phyloP scores from a whole-genome alignment of 1,284 basidiomycete genomes.

The Lentinula novae-zelandiae region DNA sequence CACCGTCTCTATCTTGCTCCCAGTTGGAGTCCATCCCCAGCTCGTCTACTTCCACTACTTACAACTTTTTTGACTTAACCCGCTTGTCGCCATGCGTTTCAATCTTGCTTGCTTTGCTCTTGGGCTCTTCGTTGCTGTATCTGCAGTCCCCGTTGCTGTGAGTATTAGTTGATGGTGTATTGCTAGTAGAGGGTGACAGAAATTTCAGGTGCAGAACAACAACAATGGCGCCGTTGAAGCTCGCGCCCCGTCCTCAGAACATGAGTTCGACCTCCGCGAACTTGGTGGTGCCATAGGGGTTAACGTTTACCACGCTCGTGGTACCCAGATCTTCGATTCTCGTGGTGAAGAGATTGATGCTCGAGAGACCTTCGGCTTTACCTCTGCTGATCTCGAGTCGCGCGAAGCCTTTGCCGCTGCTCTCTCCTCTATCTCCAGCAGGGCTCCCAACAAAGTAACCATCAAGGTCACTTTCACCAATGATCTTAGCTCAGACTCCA shows the following conservation, averaged over 20 bases:
- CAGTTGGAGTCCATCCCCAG: neutral
- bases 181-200: too few relatives aligned
- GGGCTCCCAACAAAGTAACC: neutral
- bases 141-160: neutral
- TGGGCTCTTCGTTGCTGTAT: neutral
- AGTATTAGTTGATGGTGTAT: neutral
- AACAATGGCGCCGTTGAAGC: neutral
- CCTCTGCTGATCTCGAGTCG: neutral
- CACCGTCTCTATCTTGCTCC: neutral
- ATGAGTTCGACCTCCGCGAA: neutral
- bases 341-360: neutral
- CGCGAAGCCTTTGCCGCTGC: neutral
- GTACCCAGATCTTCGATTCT: neutral
- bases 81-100: constrained; percentile 1
- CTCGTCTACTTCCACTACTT: neutral
- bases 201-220: neutral
- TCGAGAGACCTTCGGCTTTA: neutral
- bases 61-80: neutral
- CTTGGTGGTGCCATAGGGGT: neutral
- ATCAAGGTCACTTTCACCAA: too few relatives aligned
- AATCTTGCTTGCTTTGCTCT: neutral
- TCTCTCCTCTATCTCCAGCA: neutral
- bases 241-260: neutral
- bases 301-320: neutral
- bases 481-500: too few relatives aligned